These are phyloP conservation scores for Pichia sp. DNA, from an alignment of 1,139 yeast genomes.

Conservation along the genomic window DNA sequence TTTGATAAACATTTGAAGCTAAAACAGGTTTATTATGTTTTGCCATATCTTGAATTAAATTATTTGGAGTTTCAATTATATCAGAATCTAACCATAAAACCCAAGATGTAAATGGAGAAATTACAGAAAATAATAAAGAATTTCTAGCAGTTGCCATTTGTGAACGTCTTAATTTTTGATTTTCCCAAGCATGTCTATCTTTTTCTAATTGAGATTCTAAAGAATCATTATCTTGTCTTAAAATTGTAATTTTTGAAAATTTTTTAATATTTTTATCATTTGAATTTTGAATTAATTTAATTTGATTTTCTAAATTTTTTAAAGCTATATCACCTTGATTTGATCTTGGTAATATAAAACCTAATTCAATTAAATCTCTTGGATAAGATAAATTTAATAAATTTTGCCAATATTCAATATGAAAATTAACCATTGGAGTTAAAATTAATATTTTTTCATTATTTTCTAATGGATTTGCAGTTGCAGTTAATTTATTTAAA, in stretches of 20 bases:
- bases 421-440: constrained; percentile 84
- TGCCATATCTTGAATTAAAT: constrained; percentile 83
- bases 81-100: constrained; percentile 94
- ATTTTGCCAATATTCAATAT: constrained; percentile 83
- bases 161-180: constrained; percentile 84
- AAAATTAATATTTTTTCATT: constrained; percentile 67
- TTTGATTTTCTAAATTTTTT: constrained; percentile 61
- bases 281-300: constrained; percentile 59
- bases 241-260: constrained; percentile 74
- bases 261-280: constrained; percentile 42
- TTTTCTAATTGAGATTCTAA: constrained; percentile 64
- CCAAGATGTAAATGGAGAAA: constrained; percentile 90
- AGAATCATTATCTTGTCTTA: constrained; percentile 84
- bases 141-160: constrained; percentile 93
- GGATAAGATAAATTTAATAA: constrained; percentile 71
- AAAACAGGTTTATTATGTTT: constrained; percentile 77
- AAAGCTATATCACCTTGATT: constrained; percentile 75
- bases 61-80: constrained; percentile 77
- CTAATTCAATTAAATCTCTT: constrained; percentile 75
- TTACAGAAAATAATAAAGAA: constrained; percentile 80
- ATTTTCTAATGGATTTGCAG: constrained; percentile 63
- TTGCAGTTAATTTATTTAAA: constrained; percentile 66
- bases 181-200: constrained; percentile 68
- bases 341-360: constrained; percentile 82
- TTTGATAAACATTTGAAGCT: constrained; percentile 89